phyloP scores from a whole-genome alignment of 192 early-diverging fungal species.

The Coemansia sp. region DNA sequence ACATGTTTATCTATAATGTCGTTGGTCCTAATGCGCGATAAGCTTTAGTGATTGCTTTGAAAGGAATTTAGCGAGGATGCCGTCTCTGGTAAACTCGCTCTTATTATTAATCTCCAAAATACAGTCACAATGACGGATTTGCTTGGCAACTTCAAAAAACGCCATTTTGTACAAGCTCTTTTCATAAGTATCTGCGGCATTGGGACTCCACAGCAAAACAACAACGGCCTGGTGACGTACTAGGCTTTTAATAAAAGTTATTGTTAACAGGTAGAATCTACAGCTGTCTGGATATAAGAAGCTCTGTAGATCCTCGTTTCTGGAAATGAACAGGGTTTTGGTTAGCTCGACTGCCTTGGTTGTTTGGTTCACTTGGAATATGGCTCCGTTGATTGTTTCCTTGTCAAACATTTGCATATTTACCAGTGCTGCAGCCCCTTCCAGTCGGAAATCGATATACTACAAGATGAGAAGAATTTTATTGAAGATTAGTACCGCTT shows the following conservation, averaged over 20 bases:
- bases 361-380: conserved; percentile 15
- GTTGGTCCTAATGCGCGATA: not conserved
- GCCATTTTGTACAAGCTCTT: conserved; percentile 12
- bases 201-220: conserved; percentile 18
- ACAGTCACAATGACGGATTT: conserved; percentile 18
- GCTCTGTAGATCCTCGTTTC: not conserved
- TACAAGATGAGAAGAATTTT: not conserved
- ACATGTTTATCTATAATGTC: not conserved
- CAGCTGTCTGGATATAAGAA: not conserved
- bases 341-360: not conserved
- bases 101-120: conserved; percentile 21
- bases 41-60: not conserved
- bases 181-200: conserved; percentile 8
- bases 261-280: not conserved
- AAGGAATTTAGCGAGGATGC: conserved; percentile 1
- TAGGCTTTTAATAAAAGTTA: not conserved
- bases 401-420: conserved; percentile 21
- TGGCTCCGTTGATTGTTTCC: not conserved
- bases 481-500: not conserved
- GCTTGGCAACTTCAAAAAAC: conserved; percentile 2
- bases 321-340: not conserved
- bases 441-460: conserved; percentile 5
- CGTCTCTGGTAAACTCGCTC: conserved; percentile 15
- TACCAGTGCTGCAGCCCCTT: conserved; percentile 11
- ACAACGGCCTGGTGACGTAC: not conserved